These are phyloP conservation scores for Myxozyma vanderwaltii DNA, from an alignment of 805 yeast genomes.

Conservation along the genomic window DNA sequence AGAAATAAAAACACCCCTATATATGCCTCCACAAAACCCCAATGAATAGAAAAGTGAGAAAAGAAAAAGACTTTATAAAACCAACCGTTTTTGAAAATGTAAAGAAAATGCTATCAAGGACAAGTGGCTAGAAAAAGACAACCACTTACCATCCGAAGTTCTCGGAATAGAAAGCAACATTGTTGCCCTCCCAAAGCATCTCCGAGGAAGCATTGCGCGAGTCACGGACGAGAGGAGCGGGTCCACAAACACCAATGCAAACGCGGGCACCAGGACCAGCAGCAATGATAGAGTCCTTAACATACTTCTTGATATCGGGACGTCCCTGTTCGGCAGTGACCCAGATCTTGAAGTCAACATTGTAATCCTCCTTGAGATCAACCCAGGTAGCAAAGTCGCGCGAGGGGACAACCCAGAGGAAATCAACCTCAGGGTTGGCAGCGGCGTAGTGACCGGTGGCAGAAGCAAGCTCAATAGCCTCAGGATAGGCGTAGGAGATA, in stretches of 20 bases:
- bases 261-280: constrained; percentile 34
- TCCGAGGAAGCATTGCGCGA: constrained; percentile 38
- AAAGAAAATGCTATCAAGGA: neutral
- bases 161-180: constrained; percentile 39
- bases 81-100: neutral
- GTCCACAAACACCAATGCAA: constrained; percentile 41
- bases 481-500: constrained; percentile 41
- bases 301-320: constrained; percentile 37
- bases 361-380: constrained; percentile 36
- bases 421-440: constrained; percentile 36
- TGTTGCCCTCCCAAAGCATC: constrained; percentile 36
- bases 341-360: constrained; percentile 38
- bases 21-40: constrained; percentile 13
- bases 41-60: too few relatives aligned
- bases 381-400: constrained; percentile 39
- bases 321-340: constrained; percentile 41
- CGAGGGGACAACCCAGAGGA: constrained; percentile 41
- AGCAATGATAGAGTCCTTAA: constrained; percentile 33
- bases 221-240: constrained; percentile 39
- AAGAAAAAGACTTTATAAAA: neutral
- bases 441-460: constrained; percentile 29
- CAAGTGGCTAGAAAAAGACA: neutral
- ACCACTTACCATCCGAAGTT: constrained; percentile 40
- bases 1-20: constrained; percentile 6
- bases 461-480: constrained; percentile 30